Evolutionary conservation across 805 yeast genomes (phyloP).

Genomic region (Barnettozyma vustinii): DNA sequence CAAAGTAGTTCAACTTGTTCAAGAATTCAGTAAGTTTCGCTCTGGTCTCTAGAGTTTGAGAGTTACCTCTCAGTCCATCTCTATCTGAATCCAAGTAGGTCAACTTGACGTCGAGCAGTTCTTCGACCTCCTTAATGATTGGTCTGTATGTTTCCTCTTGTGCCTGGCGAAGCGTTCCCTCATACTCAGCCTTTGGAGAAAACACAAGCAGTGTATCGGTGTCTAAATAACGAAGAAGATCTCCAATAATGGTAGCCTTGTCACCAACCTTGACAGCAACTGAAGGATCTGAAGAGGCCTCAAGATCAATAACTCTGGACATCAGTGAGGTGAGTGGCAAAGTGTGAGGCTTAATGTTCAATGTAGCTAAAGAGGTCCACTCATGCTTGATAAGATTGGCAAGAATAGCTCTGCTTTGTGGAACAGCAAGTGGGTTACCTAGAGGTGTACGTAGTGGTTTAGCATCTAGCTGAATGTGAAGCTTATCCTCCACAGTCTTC

Average conservation of each 20-base stretch:
- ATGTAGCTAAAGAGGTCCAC: slow-evolving; percentile 71
- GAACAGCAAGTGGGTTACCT: slow-evolving; percentile 66
- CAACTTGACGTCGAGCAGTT: slow-evolving; percentile 42
- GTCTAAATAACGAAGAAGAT: slow-evolving; percentile 77
- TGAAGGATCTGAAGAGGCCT: slow-evolving; percentile 38
- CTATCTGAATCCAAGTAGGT: slow-evolving; percentile 71
- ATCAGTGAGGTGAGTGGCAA: slow-evolving; percentile 85
- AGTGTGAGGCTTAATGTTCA: slow-evolving; percentile 66
- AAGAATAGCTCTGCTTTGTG: slow-evolving; percentile 49
- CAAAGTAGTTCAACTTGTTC: slow-evolving; percentile 58
- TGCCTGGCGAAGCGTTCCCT: slow-evolving; percentile 72
- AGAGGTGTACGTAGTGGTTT: slow-evolving; percentile 80
- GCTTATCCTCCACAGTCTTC: slow-evolving; percentile 24
- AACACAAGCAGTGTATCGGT: slow-evolving; percentile 90
- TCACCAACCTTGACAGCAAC: slow-evolving; percentile 56
- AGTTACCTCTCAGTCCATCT: slow-evolving; percentile 77
- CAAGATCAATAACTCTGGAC: slow-evolving; percentile 80
- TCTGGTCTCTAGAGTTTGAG: slow-evolving; percentile 56
- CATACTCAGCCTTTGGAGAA: slow-evolving; percentile 75
- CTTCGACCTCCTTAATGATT: slow-evolving; percentile 61
- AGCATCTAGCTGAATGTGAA: slow-evolving; percentile 60
- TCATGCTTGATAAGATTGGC: slow-evolving; percentile 81
- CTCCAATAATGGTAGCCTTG: slow-evolving; percentile 48
- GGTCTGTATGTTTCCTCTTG: slow-evolving; percentile 79
- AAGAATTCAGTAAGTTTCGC: slow-evolving; percentile 63